A percentile compares a stretch with the other conserved stretches of the same genome.
Evolutionary conservation across 257 asterid species (phyloP).

Genomic region (Penstemon eatonii): DNA sequence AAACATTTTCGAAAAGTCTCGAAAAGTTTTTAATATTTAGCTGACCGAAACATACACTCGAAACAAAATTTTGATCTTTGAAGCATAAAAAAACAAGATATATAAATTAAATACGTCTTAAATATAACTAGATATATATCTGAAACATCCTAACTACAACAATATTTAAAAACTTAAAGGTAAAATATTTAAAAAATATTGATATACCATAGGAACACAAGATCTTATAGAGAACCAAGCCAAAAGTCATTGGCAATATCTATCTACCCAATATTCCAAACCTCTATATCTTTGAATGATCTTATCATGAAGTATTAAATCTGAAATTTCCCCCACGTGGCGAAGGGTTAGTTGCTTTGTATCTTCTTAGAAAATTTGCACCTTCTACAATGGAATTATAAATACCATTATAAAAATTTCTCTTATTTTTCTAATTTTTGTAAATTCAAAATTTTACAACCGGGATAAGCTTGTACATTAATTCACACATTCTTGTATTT

Average conservation of each 20-base stretch:
- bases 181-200: background rate
- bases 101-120: background rate
- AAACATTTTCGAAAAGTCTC: too few relatives aligned
- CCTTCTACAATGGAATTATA: too few relatives aligned
- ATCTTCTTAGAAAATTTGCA: constrained; percentile 29
- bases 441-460: too few relatives aligned
- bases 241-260: constrained; percentile 24
- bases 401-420: too few relatives aligned
- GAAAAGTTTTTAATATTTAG: too few relatives aligned
- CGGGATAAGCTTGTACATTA: too few relatives aligned
- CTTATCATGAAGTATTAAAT: constrained; percentile 34
- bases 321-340: constrained; percentile 29
- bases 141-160: background rate
- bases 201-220: background rate
- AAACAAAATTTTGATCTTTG: too few relatives aligned
- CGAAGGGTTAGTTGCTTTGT: constrained; percentile 31
- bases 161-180: background rate
- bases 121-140: background rate
- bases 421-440: too few relatives aligned
- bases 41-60: too few relatives aligned
- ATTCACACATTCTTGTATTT: too few relatives aligned
- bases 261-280: constrained; percentile 26
- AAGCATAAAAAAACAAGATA: too few relatives aligned
- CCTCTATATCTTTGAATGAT: constrained; percentile 28
- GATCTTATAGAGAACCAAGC: constrained; percentile 14